phyloP scores from a whole-genome alignment of 805 yeast genomes.

The Candida wancherniae region DNA sequence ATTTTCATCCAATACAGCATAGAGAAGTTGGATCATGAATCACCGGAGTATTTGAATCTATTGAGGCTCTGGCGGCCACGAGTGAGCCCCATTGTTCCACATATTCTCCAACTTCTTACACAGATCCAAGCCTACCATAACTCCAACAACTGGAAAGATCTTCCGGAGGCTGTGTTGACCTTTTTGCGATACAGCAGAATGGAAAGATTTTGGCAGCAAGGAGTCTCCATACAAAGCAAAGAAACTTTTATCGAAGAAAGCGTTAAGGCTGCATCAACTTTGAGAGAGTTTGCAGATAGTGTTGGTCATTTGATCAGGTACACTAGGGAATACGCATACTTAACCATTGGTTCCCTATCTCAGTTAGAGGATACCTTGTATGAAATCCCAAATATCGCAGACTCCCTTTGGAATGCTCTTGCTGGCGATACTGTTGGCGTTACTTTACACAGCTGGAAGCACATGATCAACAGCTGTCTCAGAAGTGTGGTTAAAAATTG shows the following conservation, averaged over 20 bases:
- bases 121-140: conserved; percentile 95
- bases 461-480: conserved; percentile 84
- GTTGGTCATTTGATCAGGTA: conserved; percentile 95
- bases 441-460: conserved; percentile 95
- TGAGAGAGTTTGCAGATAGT: conserved; percentile 95
- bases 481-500: conserved; percentile 85
- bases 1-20: conserved; percentile 93
- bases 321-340: conserved; percentile 91
- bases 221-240: conserved; percentile 88
- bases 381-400: conserved; percentile 78
- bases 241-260: conserved; percentile 93
- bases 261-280: conserved; percentile 87
- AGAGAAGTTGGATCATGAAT: conserved; percentile 78
- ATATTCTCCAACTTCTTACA: conserved; percentile 75
- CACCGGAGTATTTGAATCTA: conserved; percentile 66
- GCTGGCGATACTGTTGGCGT: conserved; percentile 84
- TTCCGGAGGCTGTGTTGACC: conserved; percentile 86
- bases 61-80: conserved; percentile 88
- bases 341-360: conserved; percentile 84
- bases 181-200: conserved; percentile 86
- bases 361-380: conserved; percentile 86
- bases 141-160: conserved; percentile 82
- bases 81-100: conserved; percentile 86
- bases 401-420: conserved; percentile 74
- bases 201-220: conserved; percentile 98